Conservation (phyloP, 176 grass and related monocot species). For the Saccharum spontaneum region DNA sequence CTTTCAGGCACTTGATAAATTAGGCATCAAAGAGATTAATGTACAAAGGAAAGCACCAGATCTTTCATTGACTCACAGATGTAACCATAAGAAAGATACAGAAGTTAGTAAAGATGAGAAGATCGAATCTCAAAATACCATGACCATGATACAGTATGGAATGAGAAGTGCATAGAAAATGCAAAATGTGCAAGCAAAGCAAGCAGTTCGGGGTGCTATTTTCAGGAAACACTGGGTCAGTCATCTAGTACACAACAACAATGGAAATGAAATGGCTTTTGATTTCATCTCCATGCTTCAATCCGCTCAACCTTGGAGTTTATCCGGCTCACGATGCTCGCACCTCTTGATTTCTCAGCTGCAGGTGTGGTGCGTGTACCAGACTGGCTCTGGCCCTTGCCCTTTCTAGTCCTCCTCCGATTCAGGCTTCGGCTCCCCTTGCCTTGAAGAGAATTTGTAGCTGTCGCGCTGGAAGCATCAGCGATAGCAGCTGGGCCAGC, state of each 20-base stretch:
- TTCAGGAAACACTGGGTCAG: slow-evolving; percentile 43
- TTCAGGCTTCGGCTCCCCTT: slow-evolving; percentile 40
- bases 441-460: slow-evolving; percentile 42
- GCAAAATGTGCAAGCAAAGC: slow-evolving; percentile 39
- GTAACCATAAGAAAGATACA: slow-evolving; percentile 38
- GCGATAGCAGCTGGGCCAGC: not conserved
- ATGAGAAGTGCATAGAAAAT: slow-evolving; percentile 32
- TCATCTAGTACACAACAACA: slow-evolving; percentile 34
- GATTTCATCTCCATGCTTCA: slow-evolving; percentile 77
- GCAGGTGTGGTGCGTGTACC: slow-evolving; percentile 3
- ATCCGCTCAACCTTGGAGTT: slow-evolving; percentile 69
- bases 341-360: slow-evolving; percentile 62
- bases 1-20: slow-evolving; percentile 4
- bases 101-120: slow-evolving; percentile 26
- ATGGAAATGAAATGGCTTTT: not conserved
- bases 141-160: slow-evolving; percentile 19
- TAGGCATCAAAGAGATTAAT: not conserved
- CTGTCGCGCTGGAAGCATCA: slow-evolving; percentile 33
- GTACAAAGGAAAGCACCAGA: slow-evolving; percentile 20
- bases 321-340: slow-evolving; percentile 69
- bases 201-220: slow-evolving; percentile 41
- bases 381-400: slow-evolving; percentile 43
- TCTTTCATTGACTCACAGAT: slow-evolving; percentile 46
- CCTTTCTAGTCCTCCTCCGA: slow-evolving; percentile 57
- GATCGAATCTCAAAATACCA: slow-evolving; percentile 24